Percentiles rank a stretch among this genome's conserved stretches.
Conservation (phyloP, 495 filamentous ascomycete genomes). For the Penicillium waksmanii region DNA sequence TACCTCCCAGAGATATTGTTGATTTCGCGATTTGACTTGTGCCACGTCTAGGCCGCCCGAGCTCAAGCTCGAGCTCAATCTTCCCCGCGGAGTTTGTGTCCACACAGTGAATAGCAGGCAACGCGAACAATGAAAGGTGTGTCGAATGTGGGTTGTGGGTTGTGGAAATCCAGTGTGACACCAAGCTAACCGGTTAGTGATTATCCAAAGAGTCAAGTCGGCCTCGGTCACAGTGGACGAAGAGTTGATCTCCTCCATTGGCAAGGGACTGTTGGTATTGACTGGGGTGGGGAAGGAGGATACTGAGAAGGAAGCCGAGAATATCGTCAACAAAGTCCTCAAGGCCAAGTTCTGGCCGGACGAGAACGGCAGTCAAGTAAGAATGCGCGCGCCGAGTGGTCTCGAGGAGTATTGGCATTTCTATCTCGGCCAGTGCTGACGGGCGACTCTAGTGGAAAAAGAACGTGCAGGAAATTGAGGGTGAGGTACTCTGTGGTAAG, state of each 20-base stretch:
- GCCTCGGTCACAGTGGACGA: constrained; percentile 98
- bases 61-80: too few species aligned
- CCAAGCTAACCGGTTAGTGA: constrained; percentile 56
- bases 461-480: constrained; percentile 82
- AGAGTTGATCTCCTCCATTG: constrained; percentile 85
- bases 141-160: constrained; percentile 4
- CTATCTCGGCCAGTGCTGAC: constrained; percentile 18
- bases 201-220: constrained; percentile 92
- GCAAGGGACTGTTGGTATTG: constrained; percentile 86
- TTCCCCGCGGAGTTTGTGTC: too few species aligned
- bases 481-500: constrained; percentile 90
- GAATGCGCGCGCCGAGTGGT: constrained; percentile 6
- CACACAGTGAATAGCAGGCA: not conserved
- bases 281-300: constrained; percentile 90
- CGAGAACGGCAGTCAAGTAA: constrained; percentile 43
- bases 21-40: too few species aligned
- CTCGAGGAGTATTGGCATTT: not conserved
- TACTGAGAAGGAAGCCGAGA: constrained; percentile 83
- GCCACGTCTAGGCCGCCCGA: too few species aligned
- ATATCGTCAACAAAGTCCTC: constrained; percentile 79
- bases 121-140: constrained; percentile 53
- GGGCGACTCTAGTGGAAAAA: constrained; percentile 72
- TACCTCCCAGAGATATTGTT: too few species aligned
- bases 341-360: constrained; percentile 91
- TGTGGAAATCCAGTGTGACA: not conserved